phyloP scores from a whole-genome alignment of 2,329 filamentous ascomycete species.

The Fusarium scirpi region DNA sequence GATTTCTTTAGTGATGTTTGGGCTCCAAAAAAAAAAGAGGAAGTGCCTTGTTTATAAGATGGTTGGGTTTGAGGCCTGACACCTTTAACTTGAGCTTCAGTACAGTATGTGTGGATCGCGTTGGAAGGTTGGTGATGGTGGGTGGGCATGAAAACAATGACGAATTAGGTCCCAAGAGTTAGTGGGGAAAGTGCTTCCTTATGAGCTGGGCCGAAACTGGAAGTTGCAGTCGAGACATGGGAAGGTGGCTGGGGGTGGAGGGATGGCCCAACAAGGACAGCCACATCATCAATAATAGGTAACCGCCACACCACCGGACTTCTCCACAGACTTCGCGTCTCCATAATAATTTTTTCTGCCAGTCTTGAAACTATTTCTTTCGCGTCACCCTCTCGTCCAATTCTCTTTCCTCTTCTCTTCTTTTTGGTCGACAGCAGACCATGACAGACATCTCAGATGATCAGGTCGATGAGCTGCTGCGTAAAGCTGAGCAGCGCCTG shows the following conservation, averaged over 20 bases:
- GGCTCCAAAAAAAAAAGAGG: not conserved
- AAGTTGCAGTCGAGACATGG: not conserved
- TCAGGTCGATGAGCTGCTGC: conserved; percentile 51
- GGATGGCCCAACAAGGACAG: not conserved
- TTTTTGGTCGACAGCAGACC: conserved; percentile 43
- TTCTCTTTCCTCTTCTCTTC: conserved; percentile 21
- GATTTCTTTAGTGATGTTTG: conserved; percentile 9
- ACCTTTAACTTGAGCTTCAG: conserved; percentile 8
- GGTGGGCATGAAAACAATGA: conserved; percentile 9
- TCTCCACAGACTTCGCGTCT: conserved; percentile 4
- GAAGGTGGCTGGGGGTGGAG: not conserved
- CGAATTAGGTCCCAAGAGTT: conserved; percentile 1
- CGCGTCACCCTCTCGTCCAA: conserved; percentile 29
- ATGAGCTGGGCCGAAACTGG: not conserved
- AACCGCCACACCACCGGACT: not conserved
- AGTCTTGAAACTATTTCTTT: conserved; percentile 35
- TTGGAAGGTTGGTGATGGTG: conserved; percentile 6
- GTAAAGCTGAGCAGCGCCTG: conserved; percentile 51
- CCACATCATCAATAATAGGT: not conserved
- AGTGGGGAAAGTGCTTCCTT: not conserved
- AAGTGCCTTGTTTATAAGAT: conserved; percentile 5
- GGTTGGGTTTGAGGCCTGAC: conserved; percentile 8
- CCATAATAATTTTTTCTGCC: conserved; percentile 37
- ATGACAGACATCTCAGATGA: conserved; percentile 49
- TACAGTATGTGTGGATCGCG: conserved; percentile 8